Conservation (phyloP, 805 yeast species). For the Kodamaea sagamina region DNA sequence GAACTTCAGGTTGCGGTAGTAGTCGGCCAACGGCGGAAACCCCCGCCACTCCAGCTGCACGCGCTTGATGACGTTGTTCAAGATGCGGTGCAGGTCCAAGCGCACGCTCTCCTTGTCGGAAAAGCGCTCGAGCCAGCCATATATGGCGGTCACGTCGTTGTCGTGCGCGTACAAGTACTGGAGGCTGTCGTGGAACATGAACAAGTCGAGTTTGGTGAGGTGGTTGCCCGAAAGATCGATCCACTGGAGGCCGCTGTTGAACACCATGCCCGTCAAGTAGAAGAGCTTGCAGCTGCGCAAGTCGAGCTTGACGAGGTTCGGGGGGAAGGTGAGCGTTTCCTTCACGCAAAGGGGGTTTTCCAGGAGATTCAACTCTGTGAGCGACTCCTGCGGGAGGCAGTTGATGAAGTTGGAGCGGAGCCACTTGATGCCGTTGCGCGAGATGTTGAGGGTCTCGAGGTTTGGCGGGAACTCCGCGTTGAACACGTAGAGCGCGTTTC, state of each 20-base stretch:
- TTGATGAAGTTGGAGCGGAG: slow-evolving; percentile 5
- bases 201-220: slow-evolving; percentile 3
- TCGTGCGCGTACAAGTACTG: slow-evolving; percentile 4
- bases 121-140: slow-evolving; percentile 1
- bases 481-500: slow-evolving; percentile 1
- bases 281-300: slow-evolving; percentile 3
- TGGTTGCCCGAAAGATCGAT: slow-evolving; percentile 1
- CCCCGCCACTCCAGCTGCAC: slow-evolving; percentile 6
- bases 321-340: not conserved
- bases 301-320: slow-evolving; percentile 2
- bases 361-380: slow-evolving; percentile 1
- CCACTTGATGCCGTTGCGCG: slow-evolving; percentile 1
- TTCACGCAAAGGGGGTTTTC: not conserved
- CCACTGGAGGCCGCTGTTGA: slow-evolving; percentile 1
- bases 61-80: slow-evolving; percentile 3
- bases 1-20: slow-evolving; percentile 6
- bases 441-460: not conserved
- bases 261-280: slow-evolving; percentile 5
- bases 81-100: slow-evolving; percentile 2
- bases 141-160: not conserved
- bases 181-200: slow-evolving; percentile 4
- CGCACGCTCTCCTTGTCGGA: slow-evolving; percentile 6
- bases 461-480: slow-evolving; percentile 2
- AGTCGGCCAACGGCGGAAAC: slow-evolving; percentile 3
- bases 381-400: not conserved